These are phyloP conservation scores for Dendrobium catenatum DNA, from an alignment of 106 monocot genomes.

Conservation along the genomic window DNA sequence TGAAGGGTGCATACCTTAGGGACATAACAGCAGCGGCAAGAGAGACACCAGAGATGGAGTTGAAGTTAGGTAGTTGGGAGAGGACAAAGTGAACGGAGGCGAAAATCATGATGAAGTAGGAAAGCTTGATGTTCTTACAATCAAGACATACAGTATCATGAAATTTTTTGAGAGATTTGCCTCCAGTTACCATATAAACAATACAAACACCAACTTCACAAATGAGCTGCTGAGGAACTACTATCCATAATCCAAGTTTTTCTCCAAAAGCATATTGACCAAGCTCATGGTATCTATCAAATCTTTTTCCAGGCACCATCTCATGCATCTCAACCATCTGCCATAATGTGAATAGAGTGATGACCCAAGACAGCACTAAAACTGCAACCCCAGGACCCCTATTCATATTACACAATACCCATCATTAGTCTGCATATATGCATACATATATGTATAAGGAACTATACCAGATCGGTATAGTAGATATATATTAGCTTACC, in stretches of 20 bases:
- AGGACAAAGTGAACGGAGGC: constrained; percentile 58
- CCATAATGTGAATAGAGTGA: constrained; percentile 72
- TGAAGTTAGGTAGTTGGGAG: constrained; percentile 55
- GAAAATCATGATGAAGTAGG: constrained; percentile 69
- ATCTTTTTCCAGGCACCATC: constrained; percentile 65
- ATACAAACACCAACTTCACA: constrained; percentile 54
- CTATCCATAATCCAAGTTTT: constrained; percentile 60
- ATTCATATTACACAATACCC: background rate
- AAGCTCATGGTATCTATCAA: constrained; percentile 73
- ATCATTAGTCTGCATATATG: background rate
- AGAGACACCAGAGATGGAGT: constrained; percentile 54
- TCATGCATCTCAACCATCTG: constrained; percentile 90
- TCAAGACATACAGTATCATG: constrained; percentile 39
- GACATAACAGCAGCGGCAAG: constrained; percentile 64
- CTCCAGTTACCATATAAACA: constrained; percentile 65
- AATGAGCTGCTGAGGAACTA: constrained; percentile 54
- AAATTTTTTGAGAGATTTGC: constrained; percentile 59
- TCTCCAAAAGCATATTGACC: constrained; percentile 72
- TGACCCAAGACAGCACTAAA: constrained; percentile 51
- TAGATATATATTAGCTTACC: background rate
- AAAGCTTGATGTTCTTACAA: constrained; percentile 50
- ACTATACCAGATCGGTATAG: no score
- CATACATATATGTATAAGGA: background rate
- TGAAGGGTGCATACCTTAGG: constrained; percentile 17
- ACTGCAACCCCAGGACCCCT: constrained; percentile 60